Evolutionary conservation across 768 basidiomycete genomes (phyloP).

Genomic region (Agrocybe chaxingu): DNA sequence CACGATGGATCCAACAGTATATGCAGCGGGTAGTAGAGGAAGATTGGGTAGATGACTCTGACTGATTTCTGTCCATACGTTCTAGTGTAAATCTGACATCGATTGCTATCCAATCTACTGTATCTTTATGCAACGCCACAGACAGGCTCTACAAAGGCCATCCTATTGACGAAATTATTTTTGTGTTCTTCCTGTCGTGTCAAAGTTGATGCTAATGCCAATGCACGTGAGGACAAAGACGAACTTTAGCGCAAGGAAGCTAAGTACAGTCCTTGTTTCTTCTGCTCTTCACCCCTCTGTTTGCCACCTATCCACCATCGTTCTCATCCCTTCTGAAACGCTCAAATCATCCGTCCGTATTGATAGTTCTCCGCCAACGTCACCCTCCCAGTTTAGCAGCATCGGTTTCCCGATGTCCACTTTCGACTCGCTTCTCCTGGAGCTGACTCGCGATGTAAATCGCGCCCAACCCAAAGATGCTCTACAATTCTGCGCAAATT

Average conservation of each 20-base stretch:
- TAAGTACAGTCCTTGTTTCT: too few relatives aligned
- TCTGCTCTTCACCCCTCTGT: too few relatives aligned
- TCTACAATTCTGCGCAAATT: conserved; percentile 90
- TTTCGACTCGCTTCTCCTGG: conserved; percentile 77
- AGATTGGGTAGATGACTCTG: conserved; percentile 70
- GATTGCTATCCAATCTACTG: neutral
- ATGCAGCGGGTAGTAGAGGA: conserved; percentile 59
- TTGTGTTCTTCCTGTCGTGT: too few relatives aligned
- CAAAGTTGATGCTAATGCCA: too few relatives aligned
- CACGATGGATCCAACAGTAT: conserved; percentile 63
- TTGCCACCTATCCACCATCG: too few relatives aligned
- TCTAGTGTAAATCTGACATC: conserved; percentile 2
- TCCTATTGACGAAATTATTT: too few relatives aligned
- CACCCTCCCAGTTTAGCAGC: neutral
- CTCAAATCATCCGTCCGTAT: too few relatives aligned
- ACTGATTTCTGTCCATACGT: conserved; percentile 28
- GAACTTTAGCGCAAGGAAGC: too few relatives aligned
- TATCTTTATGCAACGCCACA: neutral
- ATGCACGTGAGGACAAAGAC: too few relatives aligned
- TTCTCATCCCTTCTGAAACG: too few relatives aligned
- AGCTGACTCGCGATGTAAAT: conserved; percentile 82
- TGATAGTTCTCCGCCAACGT: too few relatives aligned
- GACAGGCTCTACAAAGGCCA: too few relatives aligned
- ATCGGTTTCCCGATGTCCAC: conserved; percentile 41
- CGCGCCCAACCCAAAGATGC: conserved; percentile 88